phyloP scores from a whole-genome alignment of 306 rosid genomes.

The Cicer arietinum region DNA sequence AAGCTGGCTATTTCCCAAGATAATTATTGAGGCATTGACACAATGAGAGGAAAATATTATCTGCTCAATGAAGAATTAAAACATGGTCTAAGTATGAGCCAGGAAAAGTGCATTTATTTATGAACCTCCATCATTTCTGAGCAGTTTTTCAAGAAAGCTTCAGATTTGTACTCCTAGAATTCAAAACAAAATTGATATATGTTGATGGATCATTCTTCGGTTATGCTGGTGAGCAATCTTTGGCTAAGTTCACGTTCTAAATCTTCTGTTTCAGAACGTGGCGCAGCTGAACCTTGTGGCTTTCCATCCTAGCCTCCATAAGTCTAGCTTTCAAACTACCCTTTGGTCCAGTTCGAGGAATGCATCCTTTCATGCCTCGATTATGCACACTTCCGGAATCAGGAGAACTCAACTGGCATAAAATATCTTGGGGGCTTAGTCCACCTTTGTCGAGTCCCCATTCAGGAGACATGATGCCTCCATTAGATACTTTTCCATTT shows the following conservation, averaged over 20 bases:
- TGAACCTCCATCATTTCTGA: slow-evolving; percentile 41
- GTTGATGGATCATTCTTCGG: slow-evolving; percentile 25
- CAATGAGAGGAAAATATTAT: slow-evolving; percentile 27
- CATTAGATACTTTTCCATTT: slow-evolving; percentile 74
- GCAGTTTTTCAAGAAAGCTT: slow-evolving; percentile 48
- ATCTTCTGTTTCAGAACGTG: slow-evolving; percentile 89
- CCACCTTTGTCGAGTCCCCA: slow-evolving; percentile 61
- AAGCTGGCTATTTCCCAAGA: slow-evolving; percentile 39
- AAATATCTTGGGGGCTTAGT: slow-evolving; percentile 72
- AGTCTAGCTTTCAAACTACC: slow-evolving; percentile 86
- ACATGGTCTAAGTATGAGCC: slow-evolving; percentile 42
- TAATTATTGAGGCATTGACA: slow-evolving; percentile 41
- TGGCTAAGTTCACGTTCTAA: slow-evolving; percentile 49
- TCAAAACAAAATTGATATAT: slow-evolving; percentile 47
- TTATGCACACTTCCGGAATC: slow-evolving; percentile 61
- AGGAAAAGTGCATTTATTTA: slow-evolving; percentile 48
- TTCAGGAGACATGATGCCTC: slow-evolving; percentile 67
- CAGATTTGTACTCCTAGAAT: slow-evolving; percentile 34
- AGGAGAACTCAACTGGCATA: slow-evolving; percentile 73
- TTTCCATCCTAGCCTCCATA: slow-evolving; percentile 88
- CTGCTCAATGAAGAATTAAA: slow-evolving; percentile 42
- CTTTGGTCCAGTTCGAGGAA: slow-evolving; percentile 72
- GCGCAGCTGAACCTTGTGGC: slow-evolving; percentile 82
- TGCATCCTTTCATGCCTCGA: slow-evolving; percentile 83
- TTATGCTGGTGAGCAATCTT: slow-evolving; percentile 40